These are phyloP conservation scores for Morella rubra DNA, from an alignment of 306 rosid genomes.

Conservation along the genomic window DNA sequence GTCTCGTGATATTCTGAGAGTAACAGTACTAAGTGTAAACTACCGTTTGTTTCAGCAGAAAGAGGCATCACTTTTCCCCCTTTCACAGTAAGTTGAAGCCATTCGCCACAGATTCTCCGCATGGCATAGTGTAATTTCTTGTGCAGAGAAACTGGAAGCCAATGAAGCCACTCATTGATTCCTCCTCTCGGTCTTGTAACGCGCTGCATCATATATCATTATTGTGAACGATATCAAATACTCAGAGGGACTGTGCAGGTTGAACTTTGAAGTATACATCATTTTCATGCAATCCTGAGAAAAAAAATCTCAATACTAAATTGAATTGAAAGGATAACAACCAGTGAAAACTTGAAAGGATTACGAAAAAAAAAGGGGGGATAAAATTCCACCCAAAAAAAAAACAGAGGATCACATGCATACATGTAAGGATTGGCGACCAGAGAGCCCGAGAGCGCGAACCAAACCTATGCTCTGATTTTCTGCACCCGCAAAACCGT, in stretches of 20 bases:
- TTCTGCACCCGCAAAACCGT: constrained; percentile 90
- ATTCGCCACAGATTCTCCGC: constrained; percentile 33
- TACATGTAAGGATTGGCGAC: constrained; percentile 56
- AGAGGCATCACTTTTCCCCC: constrained; percentile 29
- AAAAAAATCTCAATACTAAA: no score
- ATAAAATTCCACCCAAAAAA: background rate
- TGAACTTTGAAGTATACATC: no score
- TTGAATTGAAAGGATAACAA: no score
- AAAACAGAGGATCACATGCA: constrained; percentile 21
- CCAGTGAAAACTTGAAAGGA: no score
- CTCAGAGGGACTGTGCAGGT: background rate
- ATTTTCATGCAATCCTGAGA: no score
- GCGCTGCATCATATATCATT: constrained; percentile 41
- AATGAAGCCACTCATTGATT: constrained; percentile 70
- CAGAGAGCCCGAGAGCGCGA: constrained; percentile 80
- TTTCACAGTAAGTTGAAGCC: constrained; percentile 16
- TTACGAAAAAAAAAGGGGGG: no score
- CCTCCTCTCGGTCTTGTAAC: constrained; percentile 87
- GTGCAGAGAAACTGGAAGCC: constrained; percentile 88
- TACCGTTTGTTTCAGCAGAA: constrained; percentile 47
- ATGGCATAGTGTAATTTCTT: constrained; percentile 43
- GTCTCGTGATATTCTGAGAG: background rate
- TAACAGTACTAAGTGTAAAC: background rate
- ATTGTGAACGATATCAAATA: background rate
- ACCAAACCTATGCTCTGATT: constrained; percentile 82